Percentiles rank a stretch among this genome's conserved stretches.
phyloP scores from a whole-genome alignment of 2,329 filamentous ascomycete genomes.

The Diaporthe sp. region DNA sequence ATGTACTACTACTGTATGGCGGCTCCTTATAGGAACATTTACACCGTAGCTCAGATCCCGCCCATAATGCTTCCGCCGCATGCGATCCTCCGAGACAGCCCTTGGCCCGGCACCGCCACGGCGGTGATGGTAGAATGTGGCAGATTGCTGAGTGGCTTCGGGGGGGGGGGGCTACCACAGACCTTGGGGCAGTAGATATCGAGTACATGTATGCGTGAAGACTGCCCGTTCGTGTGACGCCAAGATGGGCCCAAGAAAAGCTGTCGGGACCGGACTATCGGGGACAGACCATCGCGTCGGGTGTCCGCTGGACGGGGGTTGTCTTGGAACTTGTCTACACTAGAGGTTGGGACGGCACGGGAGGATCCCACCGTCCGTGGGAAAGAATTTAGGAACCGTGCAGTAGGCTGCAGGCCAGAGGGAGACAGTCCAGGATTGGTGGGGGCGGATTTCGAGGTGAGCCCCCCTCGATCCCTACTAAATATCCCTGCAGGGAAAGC shows the following conservation, averaged over 20 bases:
- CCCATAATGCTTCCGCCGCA: neutral
- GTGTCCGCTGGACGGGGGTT: neutral
- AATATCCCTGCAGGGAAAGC: neutral
- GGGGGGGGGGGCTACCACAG: neutral
- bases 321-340: neutral
- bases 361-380: slow-evolving; percentile 2
- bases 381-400: slow-evolving; percentile 27
- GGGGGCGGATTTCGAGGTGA: slow-evolving; percentile 14
- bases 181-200: neutral
- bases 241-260: neutral
- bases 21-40: neutral
- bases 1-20: neutral
- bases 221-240: neutral
- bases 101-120: neutral
- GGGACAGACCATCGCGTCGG: neutral
- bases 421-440: neutral
- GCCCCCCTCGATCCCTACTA: neutral
- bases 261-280: neutral
- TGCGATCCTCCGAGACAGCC: neutral
- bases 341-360: neutral
- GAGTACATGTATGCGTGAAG: neutral
- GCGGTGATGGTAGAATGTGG: neutral
- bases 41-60: neutral
- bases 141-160: neutral
- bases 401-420: slow-evolving; percentile 26